Evolutionary conservation across 2,329 filamentous ascomycete genomes (phyloP).

Genomic region (Pseudogymnoascus sp.): DNA sequence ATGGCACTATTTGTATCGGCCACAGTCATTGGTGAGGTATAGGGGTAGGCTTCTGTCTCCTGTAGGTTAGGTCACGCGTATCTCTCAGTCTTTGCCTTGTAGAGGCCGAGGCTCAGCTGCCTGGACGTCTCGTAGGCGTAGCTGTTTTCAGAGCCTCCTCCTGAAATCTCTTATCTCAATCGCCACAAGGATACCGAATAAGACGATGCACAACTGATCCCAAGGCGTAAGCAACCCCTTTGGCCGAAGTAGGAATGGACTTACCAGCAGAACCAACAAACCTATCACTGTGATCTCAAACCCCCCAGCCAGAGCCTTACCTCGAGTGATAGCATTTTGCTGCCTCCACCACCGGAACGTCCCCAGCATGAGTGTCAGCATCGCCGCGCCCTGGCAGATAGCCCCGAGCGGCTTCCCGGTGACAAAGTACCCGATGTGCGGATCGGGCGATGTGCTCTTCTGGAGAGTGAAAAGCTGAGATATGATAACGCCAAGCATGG

Average conservation of each 20-base stretch:
- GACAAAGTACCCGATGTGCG: constrained; percentile 46
- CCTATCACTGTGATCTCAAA: constrained; percentile 48
- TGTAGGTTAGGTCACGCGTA: background rate
- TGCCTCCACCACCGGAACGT: constrained; percentile 51
- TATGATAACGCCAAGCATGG: constrained; percentile 55
- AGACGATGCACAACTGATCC: constrained; percentile 14
- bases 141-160: background rate
- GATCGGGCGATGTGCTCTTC: constrained; percentile 26
- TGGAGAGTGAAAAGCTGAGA: constrained; percentile 57
- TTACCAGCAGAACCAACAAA: constrained; percentile 38
- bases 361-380: constrained; percentile 39
- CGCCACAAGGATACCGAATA: constrained; percentile 22
- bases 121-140: background rate
- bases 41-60: background rate
- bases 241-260: constrained; percentile 21
- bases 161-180: constrained; percentile 13
- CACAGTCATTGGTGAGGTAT: background rate
- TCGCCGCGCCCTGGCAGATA: constrained; percentile 33
- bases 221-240: background rate
- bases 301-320: constrained; percentile 48
- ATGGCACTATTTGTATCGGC: background rate
- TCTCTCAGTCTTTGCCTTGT: background rate
- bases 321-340: constrained; percentile 48
- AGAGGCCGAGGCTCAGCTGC: background rate
- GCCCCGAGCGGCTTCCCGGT: constrained; percentile 50